Evolutionary conservation across 257 asterid genomes (phyloP).

Genomic region (Orobanche coerulescens): DNA sequence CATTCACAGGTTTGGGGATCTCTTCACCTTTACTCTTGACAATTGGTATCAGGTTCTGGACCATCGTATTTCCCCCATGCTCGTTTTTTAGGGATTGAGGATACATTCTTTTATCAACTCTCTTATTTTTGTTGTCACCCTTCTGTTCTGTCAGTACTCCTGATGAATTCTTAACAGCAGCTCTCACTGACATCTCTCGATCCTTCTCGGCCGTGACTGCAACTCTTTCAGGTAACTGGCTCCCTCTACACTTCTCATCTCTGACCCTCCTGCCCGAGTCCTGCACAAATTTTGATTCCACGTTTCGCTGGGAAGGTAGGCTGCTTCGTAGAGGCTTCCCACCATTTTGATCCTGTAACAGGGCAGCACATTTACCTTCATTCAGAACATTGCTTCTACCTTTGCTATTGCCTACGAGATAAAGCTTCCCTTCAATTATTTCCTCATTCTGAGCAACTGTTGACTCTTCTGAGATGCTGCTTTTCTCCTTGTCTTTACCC

Average conservation of each 20-base stretch:
- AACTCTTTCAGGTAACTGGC: slow-evolving; percentile 36
- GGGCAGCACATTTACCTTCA: slow-evolving; percentile 28
- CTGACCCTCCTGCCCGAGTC: slow-evolving; percentile 57
- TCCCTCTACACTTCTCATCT: slow-evolving; percentile 34
- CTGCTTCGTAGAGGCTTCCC: slow-evolving; percentile 28
- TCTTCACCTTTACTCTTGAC: slow-evolving; percentile 31
- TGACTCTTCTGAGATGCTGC: slow-evolving; percentile 54
- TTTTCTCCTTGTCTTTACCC: slow-evolving; percentile 46
- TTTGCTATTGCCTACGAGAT: slow-evolving; percentile 21
- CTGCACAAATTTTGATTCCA: slow-evolving; percentile 46
- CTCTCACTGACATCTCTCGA: slow-evolving; percentile 24
- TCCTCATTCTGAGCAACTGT: slow-evolving; percentile 38
- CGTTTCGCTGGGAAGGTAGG: slow-evolving; percentile 25
- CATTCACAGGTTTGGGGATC: slow-evolving; percentile 32
- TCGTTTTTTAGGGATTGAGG: slow-evolving; percentile 27
- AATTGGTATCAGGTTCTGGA: slow-evolving; percentile 22
- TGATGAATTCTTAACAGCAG: slow-evolving; percentile 26
- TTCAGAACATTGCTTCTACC: not conserved
- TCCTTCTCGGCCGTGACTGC: slow-evolving; percentile 29
- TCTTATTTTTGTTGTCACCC: slow-evolving; percentile 30
- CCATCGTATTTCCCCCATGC: slow-evolving; percentile 24
- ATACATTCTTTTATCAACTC: slow-evolving; percentile 35
- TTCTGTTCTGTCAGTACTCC: slow-evolving; percentile 34
- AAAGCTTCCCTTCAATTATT: slow-evolving; percentile 30
- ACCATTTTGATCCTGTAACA: slow-evolving; percentile 42